Evolutionary conservation across 73 alveolate species (phyloP).

Genomic region (Paramecium caudatum): DNA sequence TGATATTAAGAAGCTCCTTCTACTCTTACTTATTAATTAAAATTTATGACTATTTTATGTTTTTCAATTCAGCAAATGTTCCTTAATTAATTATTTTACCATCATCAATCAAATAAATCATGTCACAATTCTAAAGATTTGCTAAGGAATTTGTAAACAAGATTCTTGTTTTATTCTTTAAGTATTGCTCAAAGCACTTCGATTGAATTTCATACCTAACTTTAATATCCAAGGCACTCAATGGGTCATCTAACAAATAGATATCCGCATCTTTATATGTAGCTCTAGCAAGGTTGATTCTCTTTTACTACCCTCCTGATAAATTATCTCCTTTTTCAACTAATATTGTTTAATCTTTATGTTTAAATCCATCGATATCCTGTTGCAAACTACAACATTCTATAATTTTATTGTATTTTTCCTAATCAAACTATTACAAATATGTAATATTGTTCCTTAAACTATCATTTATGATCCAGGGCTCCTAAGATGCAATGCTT

Average conservation of each 20-base stretch:
- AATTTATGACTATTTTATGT: not conserved
- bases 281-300: constrained; percentile 87
- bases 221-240: constrained; percentile 94
- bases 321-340: constrained; percentile 82
- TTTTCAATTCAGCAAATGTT: constrained; percentile 71
- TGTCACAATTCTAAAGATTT: constrained; percentile 86
- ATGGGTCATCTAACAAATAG: constrained; percentile 95
- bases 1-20: not conserved
- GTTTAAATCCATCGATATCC: constrained; percentile 59
- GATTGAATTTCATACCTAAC: constrained; percentile 89
- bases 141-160: constrained; percentile 95
- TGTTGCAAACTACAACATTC: constrained; percentile 80
- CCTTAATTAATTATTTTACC: constrained; percentile 86
- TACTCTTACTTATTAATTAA: not conserved
- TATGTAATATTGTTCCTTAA: constrained; percentile 20
- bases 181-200: constrained; percentile 81
- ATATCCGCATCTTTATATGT: constrained; percentile 86
- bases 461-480: constrained; percentile 58
- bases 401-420: not conserved
- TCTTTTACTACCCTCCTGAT: constrained; percentile 85
- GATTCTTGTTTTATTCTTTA: constrained; percentile 89
- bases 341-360: constrained; percentile 73
- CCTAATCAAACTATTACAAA: not conserved
- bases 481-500: constrained; percentile 46
- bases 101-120: constrained; percentile 86